These are phyloP conservation scores for Polygonum maritimum DNA, from an alignment of 148 eudicot species.

Conservation along the genomic window DNA sequence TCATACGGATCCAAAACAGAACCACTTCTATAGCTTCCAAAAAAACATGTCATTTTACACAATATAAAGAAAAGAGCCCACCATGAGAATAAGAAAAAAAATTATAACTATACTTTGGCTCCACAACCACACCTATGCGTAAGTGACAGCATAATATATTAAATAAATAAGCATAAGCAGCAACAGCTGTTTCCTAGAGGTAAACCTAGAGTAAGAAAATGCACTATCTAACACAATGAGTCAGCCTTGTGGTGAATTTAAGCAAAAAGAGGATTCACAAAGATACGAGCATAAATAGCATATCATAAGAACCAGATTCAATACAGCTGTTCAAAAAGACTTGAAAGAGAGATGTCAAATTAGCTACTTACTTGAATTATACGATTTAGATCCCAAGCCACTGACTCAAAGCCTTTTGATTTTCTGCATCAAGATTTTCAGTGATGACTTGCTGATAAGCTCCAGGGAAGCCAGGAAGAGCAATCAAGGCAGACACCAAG, in stretches of 20 bases:
- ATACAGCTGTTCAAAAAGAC: background rate
- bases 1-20: background rate
- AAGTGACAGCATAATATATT: background rate
- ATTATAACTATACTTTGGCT: background rate
- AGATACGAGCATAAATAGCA: background rate
- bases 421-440: constrained; percentile 61
- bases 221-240: background rate
- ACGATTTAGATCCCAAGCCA: constrained; percentile 39
- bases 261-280: background rate
- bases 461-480: constrained; percentile 52
- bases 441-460: constrained; percentile 46
- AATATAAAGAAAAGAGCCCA: background rate
- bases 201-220: background rate
- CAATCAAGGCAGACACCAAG: constrained; percentile 55
- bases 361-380: constrained; percentile 33
- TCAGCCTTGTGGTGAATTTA: background rate
- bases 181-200: background rate
- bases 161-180: background rate
- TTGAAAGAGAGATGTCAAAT: background rate
- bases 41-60: background rate
- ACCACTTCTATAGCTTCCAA: background rate
- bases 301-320: background rate
- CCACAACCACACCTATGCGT: background rate
- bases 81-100: background rate
- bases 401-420: constrained; percentile 73